Base-by-base conservation (phyloP, 2,329 filamentous ascomycete genomes). In the Fonsecaea multimorphosa region DNA sequence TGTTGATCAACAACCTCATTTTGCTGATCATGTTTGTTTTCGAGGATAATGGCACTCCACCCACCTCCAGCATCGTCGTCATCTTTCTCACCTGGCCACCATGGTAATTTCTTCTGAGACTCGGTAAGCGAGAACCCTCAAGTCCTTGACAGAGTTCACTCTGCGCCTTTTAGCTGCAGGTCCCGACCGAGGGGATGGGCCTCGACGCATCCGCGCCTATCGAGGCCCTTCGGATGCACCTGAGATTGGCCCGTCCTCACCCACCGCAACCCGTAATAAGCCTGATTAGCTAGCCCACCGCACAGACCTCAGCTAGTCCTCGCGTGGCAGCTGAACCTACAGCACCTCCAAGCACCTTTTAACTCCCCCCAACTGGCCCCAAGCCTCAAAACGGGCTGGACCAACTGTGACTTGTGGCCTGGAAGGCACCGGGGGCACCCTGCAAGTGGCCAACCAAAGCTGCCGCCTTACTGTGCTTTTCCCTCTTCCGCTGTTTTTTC, bases 91-190 rank as follows among this genome's bases (percentile, higher is more conserved):
- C 16, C 32, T 32, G 22, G 14, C 16, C 14, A 14, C 36, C 51
- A 24, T 61, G 24, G 49, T 49, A 61, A 61, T 61, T 55, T 61
- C 59, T 44, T 54, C 59, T 61, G 59, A 61, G 49, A 61, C 52
- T 61, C 59, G 59, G 59, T 60, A 61, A 61, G 52, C 59, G 34
- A 46, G 51, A 32, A 46, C 46, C 22, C 22, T 27, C 44, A 19
- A 61, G 59, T 61, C 59, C 59, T 55, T 40, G 3, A 61, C 59
- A 54, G 16, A 61, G 34, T 54, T 54, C 49, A 14, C 36, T 38
- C 24, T 54, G 19, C 22, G 27, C 49, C 14, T n/a, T 31, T 32
- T 55, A 46, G 49, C 52, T 61, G 59, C 59, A 61, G 49, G 59
- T 61, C 59, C 59, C 59, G 59, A 61, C 58, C 49, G 51, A 61